Evolutionary conservation across 176 grass and related monocot species (phyloP), one percentile per base, ranked within the genome.

Genomic region (Secale cereale): DNA sequence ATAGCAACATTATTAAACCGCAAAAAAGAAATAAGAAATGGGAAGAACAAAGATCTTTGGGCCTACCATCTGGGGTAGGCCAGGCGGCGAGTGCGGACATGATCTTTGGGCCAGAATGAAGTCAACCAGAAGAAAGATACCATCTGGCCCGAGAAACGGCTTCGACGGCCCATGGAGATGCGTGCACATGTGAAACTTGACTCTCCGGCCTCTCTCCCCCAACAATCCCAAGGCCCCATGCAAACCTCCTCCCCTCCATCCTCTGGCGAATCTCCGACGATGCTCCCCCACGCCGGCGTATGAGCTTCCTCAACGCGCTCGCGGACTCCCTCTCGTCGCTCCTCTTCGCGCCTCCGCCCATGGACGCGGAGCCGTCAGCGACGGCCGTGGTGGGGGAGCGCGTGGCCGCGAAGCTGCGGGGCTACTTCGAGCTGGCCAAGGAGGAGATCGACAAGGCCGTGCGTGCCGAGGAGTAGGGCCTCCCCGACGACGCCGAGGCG

Each of bases 381-480:
- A 75, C 89, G 27, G 83, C 88, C 22, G 93, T 94, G 78, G 91
- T 95, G 29, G 86, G 89, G 81, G 93, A 98, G 87, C 86, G 96
- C 78, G 93, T 92, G 40, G 93, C 87, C 32, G 80, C 95, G 50
- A 98, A 94, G 88, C 89, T 98, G 36, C 95, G 75, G 92, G 96
- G 93, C 3, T 98, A 98, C 86, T 98, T 98, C 85, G 96, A 95
- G 32, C 85, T 98, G 69, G 96, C 96, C 61, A 98, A 98, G 81
- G 90, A 98, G 90, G 91, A 94, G 91, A 98, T 95, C 88, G 90
- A 98, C 81, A 98, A 95, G 86, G 96, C 96, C 45, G 87, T 98
- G 41, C 91, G 91, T 62, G 86, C 91, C 32, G 96, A 98, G 91
- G 96, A 98, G 88, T 94, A 91, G 91, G 91, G 91, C 0, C 82